Evolutionary conservation across 2,329 filamentous ascomycete species (phyloP).

Genomic region (Hypoxylon sp.): DNA sequence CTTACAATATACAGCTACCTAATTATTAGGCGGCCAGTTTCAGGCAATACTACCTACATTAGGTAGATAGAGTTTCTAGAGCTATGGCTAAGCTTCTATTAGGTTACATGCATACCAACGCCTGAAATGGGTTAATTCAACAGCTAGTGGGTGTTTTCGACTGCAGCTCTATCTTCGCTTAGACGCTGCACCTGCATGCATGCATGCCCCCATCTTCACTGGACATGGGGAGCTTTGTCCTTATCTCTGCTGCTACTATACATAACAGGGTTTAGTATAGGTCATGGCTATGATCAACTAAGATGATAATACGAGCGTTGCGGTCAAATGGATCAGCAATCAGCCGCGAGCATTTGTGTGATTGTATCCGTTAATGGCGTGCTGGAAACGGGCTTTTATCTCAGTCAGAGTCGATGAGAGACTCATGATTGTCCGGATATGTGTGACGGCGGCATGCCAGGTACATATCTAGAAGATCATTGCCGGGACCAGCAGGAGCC

Average conservation of each 20-base stretch:
- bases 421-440: constrained; percentile 23
- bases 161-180: constrained; percentile 14
- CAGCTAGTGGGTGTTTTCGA: background rate
- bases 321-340: constrained; percentile 26
- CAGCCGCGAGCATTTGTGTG: constrained; percentile 20
- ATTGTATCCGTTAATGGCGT: constrained; percentile 12
- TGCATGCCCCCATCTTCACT: constrained; percentile 10
- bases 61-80: constrained; percentile 22
- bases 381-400: constrained; percentile 26
- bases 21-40: constrained; percentile 10
- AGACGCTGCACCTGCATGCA: constrained; percentile 12
- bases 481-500: constrained; percentile 43
- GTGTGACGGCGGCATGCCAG: constrained; percentile 25
- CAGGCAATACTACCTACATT: no score
- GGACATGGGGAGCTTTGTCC: constrained; percentile 7
- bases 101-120: constrained; percentile 24
- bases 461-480: constrained; percentile 38
- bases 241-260: constrained; percentile 33
- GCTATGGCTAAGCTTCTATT: constrained; percentile 38
- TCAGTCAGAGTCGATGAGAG: constrained; percentile 25
- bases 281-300: constrained; percentile 5
- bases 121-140: constrained; percentile 34
- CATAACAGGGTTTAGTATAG: constrained; percentile 8
- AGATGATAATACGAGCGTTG: constrained; percentile 4
- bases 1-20: constrained; percentile 4